These are phyloP conservation scores for Nemania abortiva DNA, from an alignment of 2,329 filamentous ascomycete genomes.

Conservation along the genomic window DNA sequence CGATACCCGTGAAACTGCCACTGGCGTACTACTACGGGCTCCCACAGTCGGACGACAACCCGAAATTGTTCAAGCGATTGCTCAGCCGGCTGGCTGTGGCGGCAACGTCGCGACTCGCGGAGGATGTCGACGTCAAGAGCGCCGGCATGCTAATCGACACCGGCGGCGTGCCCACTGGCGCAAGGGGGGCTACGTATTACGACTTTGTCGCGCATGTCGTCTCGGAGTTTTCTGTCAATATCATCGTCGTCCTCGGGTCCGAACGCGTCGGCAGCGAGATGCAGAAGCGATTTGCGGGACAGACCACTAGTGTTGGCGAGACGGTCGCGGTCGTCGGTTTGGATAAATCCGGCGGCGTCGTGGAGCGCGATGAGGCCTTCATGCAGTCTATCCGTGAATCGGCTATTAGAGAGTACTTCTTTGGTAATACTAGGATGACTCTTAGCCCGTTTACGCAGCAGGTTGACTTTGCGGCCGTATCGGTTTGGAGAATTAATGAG, in stretches of 20 bases:
- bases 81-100: constrained; percentile 82
- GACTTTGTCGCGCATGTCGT: constrained; percentile 84
- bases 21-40: constrained; percentile 90
- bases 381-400: constrained; percentile 80
- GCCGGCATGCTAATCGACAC: constrained; percentile 90
- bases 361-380: constrained; percentile 78
- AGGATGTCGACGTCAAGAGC: constrained; percentile 77
- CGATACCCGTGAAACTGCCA: constrained; percentile 90
- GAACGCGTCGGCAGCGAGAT: constrained; percentile 81
- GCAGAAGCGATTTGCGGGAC: constrained; percentile 72
- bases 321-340: constrained; percentile 80
- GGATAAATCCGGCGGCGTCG: constrained; percentile 87
- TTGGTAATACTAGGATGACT: constrained; percentile 80
- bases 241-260: constrained; percentile 85
- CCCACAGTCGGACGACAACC: constrained; percentile 77
- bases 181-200: constrained; percentile 62
- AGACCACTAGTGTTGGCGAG: constrained; percentile 71
- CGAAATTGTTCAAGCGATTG: constrained; percentile 78
- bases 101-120: constrained; percentile 80
- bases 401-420: constrained; percentile 93
- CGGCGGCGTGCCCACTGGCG: constrained; percentile 70
- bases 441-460: constrained; percentile 90
- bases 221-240: constrained; percentile 74
- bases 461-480: constrained; percentile 79
- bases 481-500: constrained; percentile 77